Evolutionary conservation across 176 grass and related monocot species (phyloP).

Genomic region (Melocanna baccifera): DNA sequence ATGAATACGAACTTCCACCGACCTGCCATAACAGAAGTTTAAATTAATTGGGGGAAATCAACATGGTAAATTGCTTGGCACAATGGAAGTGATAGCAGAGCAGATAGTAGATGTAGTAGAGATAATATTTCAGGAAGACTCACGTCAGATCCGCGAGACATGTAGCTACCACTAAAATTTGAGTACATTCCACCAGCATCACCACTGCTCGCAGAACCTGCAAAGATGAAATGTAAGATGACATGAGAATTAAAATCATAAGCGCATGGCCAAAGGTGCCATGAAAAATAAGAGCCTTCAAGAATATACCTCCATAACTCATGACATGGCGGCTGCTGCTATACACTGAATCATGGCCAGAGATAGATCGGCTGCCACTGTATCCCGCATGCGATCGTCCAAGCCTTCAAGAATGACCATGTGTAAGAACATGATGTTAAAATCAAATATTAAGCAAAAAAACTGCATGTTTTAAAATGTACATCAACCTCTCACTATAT

Average conservation of each 20-base stretch:
- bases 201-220: conserved; percentile 55
- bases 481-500: conserved; percentile 66
- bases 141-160: conserved; percentile 83
- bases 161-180: conserved; percentile 49
- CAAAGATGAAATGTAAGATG: conserved; percentile 15
- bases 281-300: conserved; percentile 25
- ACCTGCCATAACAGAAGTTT: conserved; percentile 45
- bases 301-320: conserved; percentile 68
- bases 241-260: not conserved
- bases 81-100: not conserved
- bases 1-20: conserved; percentile 68
- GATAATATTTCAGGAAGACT: conserved; percentile 36
- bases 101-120: not conserved
- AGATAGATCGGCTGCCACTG: conserved; percentile 48
- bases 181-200: conserved; percentile 67
- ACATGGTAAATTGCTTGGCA: not conserved
- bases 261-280: not conserved
- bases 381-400: conserved; percentile 66
- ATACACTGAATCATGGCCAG: conserved; percentile 68
- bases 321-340: conserved; percentile 58
- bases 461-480: conserved; percentile 25
- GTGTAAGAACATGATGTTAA: not conserved
- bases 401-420: conserved; percentile 45
- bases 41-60: not conserved
- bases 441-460: conserved; percentile 9